These are phyloP conservation scores for Penstemon barbatus DNA, from an alignment of 257 asterid species.

Conservation along the genomic window DNA sequence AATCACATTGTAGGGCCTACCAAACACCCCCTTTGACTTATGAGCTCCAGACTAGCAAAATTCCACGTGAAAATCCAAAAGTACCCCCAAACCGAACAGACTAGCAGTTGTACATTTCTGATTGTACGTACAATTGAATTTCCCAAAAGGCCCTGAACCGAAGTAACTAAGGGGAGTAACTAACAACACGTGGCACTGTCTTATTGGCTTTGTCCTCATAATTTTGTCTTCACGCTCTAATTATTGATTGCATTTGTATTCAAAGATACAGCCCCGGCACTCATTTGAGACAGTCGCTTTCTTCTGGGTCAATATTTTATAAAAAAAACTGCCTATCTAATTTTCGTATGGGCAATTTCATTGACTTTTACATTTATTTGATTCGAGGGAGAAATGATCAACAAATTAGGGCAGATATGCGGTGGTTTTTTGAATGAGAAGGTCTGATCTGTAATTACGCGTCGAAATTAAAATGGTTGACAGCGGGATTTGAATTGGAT, in stretches of 20 bases:
- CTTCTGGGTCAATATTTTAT: slow-evolving; percentile 25
- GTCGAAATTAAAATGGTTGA: slow-evolving; percentile 8
- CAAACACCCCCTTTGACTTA: too few species aligned
- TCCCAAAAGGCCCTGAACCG: background rate
- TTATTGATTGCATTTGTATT: slow-evolving; percentile 16
- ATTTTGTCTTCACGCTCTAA: background rate
- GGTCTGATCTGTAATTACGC: too few species aligned
- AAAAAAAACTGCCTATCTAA: slow-evolving; percentile 22
- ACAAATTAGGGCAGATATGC: slow-evolving; percentile 36
- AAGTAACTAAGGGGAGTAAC: too few species aligned
- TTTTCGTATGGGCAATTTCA: slow-evolving; percentile 9
- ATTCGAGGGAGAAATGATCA: slow-evolving; percentile 29
- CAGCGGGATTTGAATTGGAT: slow-evolving; percentile 34
- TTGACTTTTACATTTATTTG: slow-evolving; percentile 14
- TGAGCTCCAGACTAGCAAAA: too few species aligned
- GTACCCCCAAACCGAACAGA: too few species aligned
- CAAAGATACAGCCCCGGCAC: slow-evolving; percentile 22
- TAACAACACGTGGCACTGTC: background rate
- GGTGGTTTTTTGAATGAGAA: slow-evolving; percentile 24
- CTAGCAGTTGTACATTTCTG: background rate
- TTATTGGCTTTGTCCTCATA: background rate
- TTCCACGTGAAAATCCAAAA: too few species aligned
- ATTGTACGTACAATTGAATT: background rate
- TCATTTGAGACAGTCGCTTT: slow-evolving; percentile 27
- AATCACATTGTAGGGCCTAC: too few species aligned